Base-by-base conservation (phyloP, 139 green algal genomes). In the Chlorella sp. region DNA sequence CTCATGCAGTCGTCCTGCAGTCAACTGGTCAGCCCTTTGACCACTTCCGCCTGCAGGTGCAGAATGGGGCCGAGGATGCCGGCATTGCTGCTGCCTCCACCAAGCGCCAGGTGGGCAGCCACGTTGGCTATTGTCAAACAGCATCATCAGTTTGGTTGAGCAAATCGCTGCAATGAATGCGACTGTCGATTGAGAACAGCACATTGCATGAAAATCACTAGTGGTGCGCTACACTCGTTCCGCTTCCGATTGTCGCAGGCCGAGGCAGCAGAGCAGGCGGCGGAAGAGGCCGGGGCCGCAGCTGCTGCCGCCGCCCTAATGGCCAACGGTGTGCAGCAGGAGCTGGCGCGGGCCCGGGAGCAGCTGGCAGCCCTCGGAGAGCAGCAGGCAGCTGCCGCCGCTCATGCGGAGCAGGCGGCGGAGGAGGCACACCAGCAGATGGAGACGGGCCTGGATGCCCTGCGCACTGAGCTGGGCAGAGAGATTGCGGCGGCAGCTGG, bases 61-160 rank as follows among this genome's bases (percentile, higher is more conserved):
- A 77, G 38, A 84, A 84, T 8, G 65, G 32, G 24, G 44, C n/a
- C 4, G 79, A 84, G 65, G 79, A 84, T 38, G 34, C 36, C n/a
- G n/a, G 30, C 64, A 84, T 84, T 7, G 0, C 16, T 0, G 17
- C 44, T 6, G 32, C 43, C 8, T 84, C 79, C n/a, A 76, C 36
- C 44, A 84, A 76, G 65, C 79, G 79, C 65, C 64, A 65, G 65
- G 79, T 84, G 24, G 40, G 58, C 26, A n/a, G 0, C 14, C 26
- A 44, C 22, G 2, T 36, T 13, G 34, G 3, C 14, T 30, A 8
- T 7, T 48, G 67, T 44, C 19, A 74, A n/a, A 30, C 28, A 32
- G 28, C 16, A 40, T 32, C 67, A 32, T 8, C 5, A 40, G 41
- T 16, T 3, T 14, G 41, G 72, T 16, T 36, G 41, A 30, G 11